A percentile compares a stretch with the other conserved stretches of the same genome.
Evolutionary conservation across 108 stramenopile species (phyloP).

Genomic region (Cyclostephanos invisitatus): DNA sequence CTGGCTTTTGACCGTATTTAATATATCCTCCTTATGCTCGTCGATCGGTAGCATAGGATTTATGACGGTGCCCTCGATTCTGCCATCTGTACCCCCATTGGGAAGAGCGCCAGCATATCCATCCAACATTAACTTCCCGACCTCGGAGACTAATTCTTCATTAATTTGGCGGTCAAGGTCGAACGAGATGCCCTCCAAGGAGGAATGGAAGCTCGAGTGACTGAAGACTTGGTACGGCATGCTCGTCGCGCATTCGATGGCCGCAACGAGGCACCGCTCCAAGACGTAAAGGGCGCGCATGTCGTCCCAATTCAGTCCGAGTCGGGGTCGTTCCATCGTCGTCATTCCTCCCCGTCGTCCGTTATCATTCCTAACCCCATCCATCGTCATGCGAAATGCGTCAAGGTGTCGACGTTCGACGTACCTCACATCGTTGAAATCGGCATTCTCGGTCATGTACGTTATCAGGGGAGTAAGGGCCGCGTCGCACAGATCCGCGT

Average conservation of each 20-base stretch:
- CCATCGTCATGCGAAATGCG: conserved; percentile 28
- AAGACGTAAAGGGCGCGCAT: conserved; percentile 50
- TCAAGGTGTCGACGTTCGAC: conserved; percentile 35
- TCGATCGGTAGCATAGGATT: conserved; percentile 68
- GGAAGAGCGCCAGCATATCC: conserved; percentile 7
- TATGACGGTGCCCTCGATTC: neutral
- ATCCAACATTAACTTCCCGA: conserved; percentile 23
- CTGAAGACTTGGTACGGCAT: conserved; percentile 42
- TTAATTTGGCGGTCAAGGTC: conserved; percentile 22
- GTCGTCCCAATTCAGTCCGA: conserved; percentile 41
- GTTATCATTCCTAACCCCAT: neutral
- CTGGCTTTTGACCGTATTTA: conserved; percentile 59
- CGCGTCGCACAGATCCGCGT: conserved; percentile 6
- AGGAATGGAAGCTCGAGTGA: conserved; percentile 35
- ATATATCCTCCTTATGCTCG: conserved; percentile 66
- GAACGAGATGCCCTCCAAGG: conserved; percentile 33
- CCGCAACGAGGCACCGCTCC: conserved; percentile 45
- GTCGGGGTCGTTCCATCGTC: conserved; percentile 18
- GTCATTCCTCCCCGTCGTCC: neutral
- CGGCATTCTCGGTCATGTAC: conserved; percentile 20
- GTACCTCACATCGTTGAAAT: neutral
- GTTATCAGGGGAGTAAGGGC: conserved; percentile 24
- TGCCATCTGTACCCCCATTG: too few relatives aligned
- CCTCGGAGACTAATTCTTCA: conserved; percentile 32
- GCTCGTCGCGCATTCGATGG: conserved; percentile 9